A percentile compares a stretch with the other conserved stretches of the same genome.
Evolutionary conservation across 108 stramenopile genomes (phyloP).

Genomic region (Schizochytrium sp.): DNA sequence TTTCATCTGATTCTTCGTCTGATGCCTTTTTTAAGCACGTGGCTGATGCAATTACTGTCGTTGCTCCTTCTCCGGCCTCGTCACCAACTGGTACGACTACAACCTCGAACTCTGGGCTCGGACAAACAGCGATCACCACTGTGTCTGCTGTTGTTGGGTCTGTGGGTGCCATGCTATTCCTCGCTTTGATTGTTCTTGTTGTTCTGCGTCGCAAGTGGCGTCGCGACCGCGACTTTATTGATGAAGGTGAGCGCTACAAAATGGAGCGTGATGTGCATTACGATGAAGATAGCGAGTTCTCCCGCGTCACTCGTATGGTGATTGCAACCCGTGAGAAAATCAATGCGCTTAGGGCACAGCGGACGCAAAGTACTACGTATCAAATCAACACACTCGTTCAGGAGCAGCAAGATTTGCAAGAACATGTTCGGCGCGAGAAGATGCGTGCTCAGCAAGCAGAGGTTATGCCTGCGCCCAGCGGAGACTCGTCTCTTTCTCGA

Average conservation of each 20-base stretch:
- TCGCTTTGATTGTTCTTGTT: neutral
- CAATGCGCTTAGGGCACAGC: neutral
- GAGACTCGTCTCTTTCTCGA: neutral
- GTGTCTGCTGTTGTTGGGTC: neutral
- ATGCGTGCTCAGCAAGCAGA: slow-evolving; percentile 30
- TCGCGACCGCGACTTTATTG: neutral
- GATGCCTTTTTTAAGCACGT: neutral
- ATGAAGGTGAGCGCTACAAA: neutral
- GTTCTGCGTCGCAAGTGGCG: slow-evolving; percentile 45
- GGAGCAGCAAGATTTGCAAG: slow-evolving; percentile 2
- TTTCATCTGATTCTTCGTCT: neutral
- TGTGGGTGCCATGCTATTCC: neutral
- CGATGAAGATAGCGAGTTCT: slow-evolving; percentile 12
- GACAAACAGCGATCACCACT: neutral
- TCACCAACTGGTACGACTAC: neutral
- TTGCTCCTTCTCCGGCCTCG: neutral
- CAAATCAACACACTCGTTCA: slow-evolving; percentile 9
- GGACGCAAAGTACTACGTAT: neutral
- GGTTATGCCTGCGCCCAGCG: neutral
- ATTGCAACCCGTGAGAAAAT: neutral
- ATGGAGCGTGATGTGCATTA: slow-evolving; percentile 17
- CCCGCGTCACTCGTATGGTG: neutral
- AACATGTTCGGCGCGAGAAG: neutral
- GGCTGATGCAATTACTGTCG: neutral
- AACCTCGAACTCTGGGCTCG: neutral